Evolutionary conservation across 192 early-diverging fungal species (phyloP).

Genomic region (Entomortierella beljakovae): DNA sequence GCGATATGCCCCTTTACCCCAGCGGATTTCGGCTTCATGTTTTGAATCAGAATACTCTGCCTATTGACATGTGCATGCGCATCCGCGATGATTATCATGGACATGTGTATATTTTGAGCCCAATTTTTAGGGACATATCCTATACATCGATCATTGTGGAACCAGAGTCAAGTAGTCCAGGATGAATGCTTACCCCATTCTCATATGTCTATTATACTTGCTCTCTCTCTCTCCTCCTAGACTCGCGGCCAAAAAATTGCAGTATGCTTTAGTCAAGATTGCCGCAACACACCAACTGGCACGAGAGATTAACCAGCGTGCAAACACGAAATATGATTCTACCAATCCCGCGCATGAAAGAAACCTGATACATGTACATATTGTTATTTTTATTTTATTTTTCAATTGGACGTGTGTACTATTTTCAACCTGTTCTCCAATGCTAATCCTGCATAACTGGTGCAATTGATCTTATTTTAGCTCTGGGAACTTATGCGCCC

Average conservation of each 20-base stretch:
- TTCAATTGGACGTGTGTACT: background rate
- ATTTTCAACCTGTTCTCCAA: constrained; percentile 2
- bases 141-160: too few relatives aligned
- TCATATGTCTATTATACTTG: background rate
- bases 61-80: background rate
- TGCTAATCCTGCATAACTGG: too few relatives aligned
- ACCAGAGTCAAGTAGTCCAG: too few relatives aligned
- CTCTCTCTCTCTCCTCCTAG: constrained; percentile 25
- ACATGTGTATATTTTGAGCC: background rate
- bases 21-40: background rate
- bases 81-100: background rate
- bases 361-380: constrained; percentile 66
- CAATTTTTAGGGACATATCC: background rate
- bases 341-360: constrained; percentile 68
- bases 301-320: constrained; percentile 68
- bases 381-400: too few relatives aligned
- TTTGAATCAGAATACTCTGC: background rate
- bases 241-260: constrained; percentile 65
- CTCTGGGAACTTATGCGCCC: constrained; percentile 75
- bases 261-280: constrained; percentile 61
- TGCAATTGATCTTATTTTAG: too few relatives aligned
- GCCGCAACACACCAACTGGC: constrained; percentile 63
- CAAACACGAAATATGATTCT: constrained; percentile 70
- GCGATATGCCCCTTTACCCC: background rate
- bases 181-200: background rate